These are phyloP conservation scores for Garcia nutans DNA, from an alignment of 345 rosid genomes.

Conservation along the genomic window DNA sequence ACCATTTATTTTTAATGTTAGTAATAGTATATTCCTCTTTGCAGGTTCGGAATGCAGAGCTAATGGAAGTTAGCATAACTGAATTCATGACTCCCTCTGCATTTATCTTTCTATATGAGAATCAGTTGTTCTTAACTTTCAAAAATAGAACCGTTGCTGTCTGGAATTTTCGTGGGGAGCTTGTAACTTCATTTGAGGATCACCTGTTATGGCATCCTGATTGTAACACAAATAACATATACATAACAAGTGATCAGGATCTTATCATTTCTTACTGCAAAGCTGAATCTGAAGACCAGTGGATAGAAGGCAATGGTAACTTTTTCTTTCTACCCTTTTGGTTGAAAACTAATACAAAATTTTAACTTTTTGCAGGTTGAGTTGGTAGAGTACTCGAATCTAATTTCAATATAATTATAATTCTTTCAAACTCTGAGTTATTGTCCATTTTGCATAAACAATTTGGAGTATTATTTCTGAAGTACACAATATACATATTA, in stretches of 20 bases:
- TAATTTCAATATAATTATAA: background rate
- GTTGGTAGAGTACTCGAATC: background rate
- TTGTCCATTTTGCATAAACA: background rate
- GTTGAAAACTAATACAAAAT: background rate
- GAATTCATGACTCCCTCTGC: constrained; percentile 97
- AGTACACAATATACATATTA: background rate
- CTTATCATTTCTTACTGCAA: constrained; percentile 98
- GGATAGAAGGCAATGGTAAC: constrained; percentile 86
- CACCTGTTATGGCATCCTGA: constrained; percentile 96
- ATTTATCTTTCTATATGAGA: constrained; percentile 88
- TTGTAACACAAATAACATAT: constrained; percentile 93
- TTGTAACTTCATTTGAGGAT: constrained; percentile 96
- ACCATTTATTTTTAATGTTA: background rate
- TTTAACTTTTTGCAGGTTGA: background rate
- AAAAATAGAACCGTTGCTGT: constrained; percentile 82
- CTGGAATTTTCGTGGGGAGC: constrained; percentile 97
- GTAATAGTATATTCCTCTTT: constrained; percentile 1
- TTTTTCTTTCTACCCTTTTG: constrained; percentile 6
- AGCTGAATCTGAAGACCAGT: constrained; percentile 85
- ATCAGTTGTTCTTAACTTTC: constrained; percentile 90
- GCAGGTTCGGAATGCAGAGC: constrained; percentile 75
- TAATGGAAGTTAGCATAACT: constrained; percentile 76
- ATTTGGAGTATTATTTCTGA: background rate
- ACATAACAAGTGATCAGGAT: constrained; percentile 96
- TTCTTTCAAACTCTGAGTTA: background rate